Evolutionary conservation across 805 yeast genomes (phyloP).

Genomic region (Yarrowia divulgata): DNA sequence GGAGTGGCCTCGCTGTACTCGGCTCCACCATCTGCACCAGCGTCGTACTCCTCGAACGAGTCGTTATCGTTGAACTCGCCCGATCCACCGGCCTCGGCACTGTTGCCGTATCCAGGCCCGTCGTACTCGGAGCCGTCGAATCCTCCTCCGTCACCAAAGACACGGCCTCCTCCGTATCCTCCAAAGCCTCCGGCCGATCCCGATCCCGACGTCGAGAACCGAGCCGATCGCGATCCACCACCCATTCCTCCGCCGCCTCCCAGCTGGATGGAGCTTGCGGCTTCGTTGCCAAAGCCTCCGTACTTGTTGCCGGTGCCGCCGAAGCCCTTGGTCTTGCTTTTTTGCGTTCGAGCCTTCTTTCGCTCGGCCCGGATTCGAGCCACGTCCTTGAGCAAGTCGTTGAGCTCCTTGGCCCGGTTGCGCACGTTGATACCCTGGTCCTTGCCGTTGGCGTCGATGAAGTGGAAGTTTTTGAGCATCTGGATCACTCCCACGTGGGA

Average conservation of each 20-base stretch:
- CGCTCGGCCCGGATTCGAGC: conserved; percentile 79
- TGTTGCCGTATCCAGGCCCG: conserved; percentile 47
- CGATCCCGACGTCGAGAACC: conserved; percentile 40
- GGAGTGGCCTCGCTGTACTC: conserved; percentile 13
- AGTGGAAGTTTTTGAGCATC: conserved; percentile 92
- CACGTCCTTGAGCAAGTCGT: conserved; percentile 77
- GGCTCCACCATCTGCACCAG: conserved; percentile 39
- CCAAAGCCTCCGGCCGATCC: conserved; percentile 42
- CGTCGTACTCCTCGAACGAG: conserved; percentile 53
- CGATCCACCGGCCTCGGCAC: conserved; percentile 22
- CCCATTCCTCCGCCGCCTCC: conserved; percentile 32
- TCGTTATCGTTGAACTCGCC: conserved; percentile 44
- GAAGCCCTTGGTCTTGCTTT: conserved; percentile 71
- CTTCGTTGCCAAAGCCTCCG: conserved; percentile 51
- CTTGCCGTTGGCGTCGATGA: conserved; percentile 89
- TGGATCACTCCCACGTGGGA: conserved; percentile 79
- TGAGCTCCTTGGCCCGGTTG: conserved; percentile 81
- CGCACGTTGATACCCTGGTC: conserved; percentile 97
- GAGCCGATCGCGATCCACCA: conserved; percentile 32
- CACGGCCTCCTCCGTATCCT: conserved; percentile 49
- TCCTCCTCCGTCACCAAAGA: conserved; percentile 55
- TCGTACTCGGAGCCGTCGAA: conserved; percentile 50
- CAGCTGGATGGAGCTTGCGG: conserved; percentile 44
- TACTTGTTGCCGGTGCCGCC: conserved; percentile 50
- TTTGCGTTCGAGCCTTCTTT: conserved; percentile 85